Evolutionary conservation across 345 rosid genomes (phyloP), one percentile per base, ranked within the genome.

Genomic region (Pistacia atlantica): DNA sequence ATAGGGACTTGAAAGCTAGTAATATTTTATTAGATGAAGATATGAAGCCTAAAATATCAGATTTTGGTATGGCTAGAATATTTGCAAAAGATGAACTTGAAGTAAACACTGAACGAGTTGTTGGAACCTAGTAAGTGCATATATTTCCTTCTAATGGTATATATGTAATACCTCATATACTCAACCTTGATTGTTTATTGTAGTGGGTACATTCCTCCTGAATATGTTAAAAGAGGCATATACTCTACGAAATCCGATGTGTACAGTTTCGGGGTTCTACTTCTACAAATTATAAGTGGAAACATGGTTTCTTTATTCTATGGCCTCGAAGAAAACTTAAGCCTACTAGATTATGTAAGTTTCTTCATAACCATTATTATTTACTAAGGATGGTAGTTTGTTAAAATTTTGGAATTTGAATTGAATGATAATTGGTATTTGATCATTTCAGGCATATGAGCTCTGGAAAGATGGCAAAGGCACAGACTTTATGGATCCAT

Each of bases 21-120:
- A 88, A 88, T 77, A 57, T 83, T 58, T 81, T 88, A 74, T 69
- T 88, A 16, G 88, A 88, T 65, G 63, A 33, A 52, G 80, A 79
- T 16, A 77, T 84, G 90, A 75, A 65, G 18, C 84, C 86, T 0
- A 87, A 85, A 71, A 86, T 87, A 14, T 82, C 89, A 5, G 88
- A 86, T 76, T 88, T 88, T 2, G 89, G 91, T 48, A 81, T 86
- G 87, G 89, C 84, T 58, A 83, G 85, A 63, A 77, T 83, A 49
- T 84, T 88, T 20, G 62, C 49, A 75, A 76, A 57, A 25, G 71
- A 82, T 63, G 78, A 85, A 61, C 71, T 76, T 4, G 81, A 86
- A 13, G 85, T 76, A 38, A 85, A 67, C 13, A 83, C 86, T 0
- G 54, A 46, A 1, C 74, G 79, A 33, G 68, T 85, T 46, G 87